Base-by-base conservation (phyloP, 2,329 filamentous ascomycete genomes). In the Apiospora marii region DNA sequence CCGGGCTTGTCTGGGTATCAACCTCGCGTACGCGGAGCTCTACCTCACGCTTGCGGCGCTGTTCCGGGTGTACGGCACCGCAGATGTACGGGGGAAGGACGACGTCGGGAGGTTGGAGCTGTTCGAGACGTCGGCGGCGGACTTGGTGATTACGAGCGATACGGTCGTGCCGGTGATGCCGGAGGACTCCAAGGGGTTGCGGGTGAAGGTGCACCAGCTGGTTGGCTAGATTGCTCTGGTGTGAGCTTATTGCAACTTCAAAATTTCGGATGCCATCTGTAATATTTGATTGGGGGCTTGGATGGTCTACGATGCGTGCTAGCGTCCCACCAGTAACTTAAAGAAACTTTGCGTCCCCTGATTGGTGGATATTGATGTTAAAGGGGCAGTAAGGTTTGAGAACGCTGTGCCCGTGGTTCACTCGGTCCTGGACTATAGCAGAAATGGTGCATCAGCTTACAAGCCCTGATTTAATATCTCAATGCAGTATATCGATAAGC, bases 111-210 rank as follows among this genome's bases (percentile, higher is more conserved):
- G 13, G 24, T 12, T 61, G 24, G 53, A 61, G 24, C 53, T 61
- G 19, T 61, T 61, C 34, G 53, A 61, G 53, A 61, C 53, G 24
- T 30, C 27, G 14, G 24, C 53, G 13, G 24, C 53, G 13, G 53
- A 61, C 12, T 37, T 61, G 27, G 53, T 61, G 24, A 61, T 61
- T 16, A 61, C 53, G 24, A 61, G 53, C 10, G 53, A 61, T 34
- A 37, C 30, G 8, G 58, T 41, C 37, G 58, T 67, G 0, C 58
- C 58, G 0, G 58, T 67, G 19, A 67, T 67, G 58, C 58, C 58
- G 30, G 58, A 67, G 27, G 58, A 67, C 5, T 67, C 58, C 3
- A 67, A 67, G 30, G 58, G 58, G 1, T 14, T 67, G 58, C 30
- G 58, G 13, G 58, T 67, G 1, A 67, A n/a, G 58, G 58, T 41